Evolutionary conservation across 495 filamentous ascomycete species (phyloP).

Genomic region (Lichenothelia convexa): DNA sequence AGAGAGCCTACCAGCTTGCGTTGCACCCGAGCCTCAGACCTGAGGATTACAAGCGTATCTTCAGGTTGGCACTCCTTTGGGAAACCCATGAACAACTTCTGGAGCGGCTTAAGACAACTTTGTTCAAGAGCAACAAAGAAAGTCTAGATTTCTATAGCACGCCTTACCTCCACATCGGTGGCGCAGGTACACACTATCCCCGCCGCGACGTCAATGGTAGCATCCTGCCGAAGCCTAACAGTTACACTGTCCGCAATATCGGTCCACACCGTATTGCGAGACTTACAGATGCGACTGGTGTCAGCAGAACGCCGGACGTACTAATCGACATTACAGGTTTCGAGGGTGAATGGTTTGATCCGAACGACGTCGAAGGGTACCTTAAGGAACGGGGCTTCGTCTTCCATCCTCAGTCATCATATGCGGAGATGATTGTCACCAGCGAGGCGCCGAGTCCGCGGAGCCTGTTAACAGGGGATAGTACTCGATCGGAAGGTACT

Average conservation of each 20-base stretch:
- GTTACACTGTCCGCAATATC: constrained; percentile 18
- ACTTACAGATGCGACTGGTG: constrained; percentile 12
- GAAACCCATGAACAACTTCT: constrained; percentile 31
- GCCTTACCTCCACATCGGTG: constrained; percentile 48
- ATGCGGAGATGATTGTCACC: no score
- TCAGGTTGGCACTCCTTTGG: constrained; percentile 45
- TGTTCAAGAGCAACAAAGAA: constrained; percentile 26
- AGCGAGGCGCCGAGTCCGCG: no score
- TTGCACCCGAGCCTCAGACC: constrained; percentile 32
- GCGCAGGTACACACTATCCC: constrained; percentile 47
- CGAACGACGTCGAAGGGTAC: constrained; percentile 53
- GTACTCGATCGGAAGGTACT: no score
- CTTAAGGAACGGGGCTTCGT: constrained; percentile 38
- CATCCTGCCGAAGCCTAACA: constrained; percentile 11
- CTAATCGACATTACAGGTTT: constrained; percentile 14
- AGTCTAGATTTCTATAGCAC: constrained; percentile 39
- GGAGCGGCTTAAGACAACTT: constrained; percentile 24
- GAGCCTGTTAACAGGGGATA: no score
- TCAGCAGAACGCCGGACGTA: constrained; percentile 7
- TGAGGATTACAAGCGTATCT: constrained; percentile 33
- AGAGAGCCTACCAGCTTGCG: constrained; percentile 44
- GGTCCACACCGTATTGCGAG: constrained; percentile 21
- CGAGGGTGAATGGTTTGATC: constrained; percentile 56
- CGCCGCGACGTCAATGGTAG: constrained; percentile 17
- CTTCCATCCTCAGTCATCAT: constrained; percentile 34